Evolutionary conservation across 148 eudicot species (phyloP), one percentile per base, ranked within the genome.

Genomic region (Rhododendron kiyosumense): DNA sequence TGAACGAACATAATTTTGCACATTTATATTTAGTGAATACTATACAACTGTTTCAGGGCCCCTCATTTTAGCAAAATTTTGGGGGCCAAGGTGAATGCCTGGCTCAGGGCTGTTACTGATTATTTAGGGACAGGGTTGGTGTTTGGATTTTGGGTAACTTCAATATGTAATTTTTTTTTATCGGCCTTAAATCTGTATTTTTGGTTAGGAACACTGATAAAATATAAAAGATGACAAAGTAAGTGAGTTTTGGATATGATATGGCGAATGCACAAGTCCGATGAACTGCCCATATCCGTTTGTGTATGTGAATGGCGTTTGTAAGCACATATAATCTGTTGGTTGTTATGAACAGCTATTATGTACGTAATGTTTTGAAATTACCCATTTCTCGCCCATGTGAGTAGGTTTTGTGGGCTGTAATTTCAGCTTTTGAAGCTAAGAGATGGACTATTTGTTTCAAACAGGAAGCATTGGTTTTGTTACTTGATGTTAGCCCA

Each of bases 401-500:
- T 26, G 22, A 8, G 71, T 32, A 81, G 9, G 69, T 36, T 32
- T 81, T 57, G 28, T 57, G 46, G 30, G 84, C 34, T 12, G 7
- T 81, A 34, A 36, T 81, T 81, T 13, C 10, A 57, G 71, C 38
- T 12, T 76, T 77, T 36, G 78, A 18, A 46, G 81, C 81, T 78
- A 78, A 46, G 4, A 78, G 81, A 78, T 78, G 57, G 30, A 78
- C 20, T 46, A 46, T 4, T 46, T 86, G 26, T 73, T 61, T 78
- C 75, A 74, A 71, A 78, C 91, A 95, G 99, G 99, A 94, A 89
- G 89, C 93, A 17, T 67, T 97, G 85, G 83, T 97, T 81, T 87
- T 97, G 86, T 86, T 95, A 92, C 91, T 97, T 90, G 99, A 97
- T 92, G 96, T 95, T 90, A 90, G 99, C 87, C 96, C 98, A 34